Evolutionary conservation across 108 stramenopile species (phyloP).

Genomic region (Nannochloropsis salina): DNA sequence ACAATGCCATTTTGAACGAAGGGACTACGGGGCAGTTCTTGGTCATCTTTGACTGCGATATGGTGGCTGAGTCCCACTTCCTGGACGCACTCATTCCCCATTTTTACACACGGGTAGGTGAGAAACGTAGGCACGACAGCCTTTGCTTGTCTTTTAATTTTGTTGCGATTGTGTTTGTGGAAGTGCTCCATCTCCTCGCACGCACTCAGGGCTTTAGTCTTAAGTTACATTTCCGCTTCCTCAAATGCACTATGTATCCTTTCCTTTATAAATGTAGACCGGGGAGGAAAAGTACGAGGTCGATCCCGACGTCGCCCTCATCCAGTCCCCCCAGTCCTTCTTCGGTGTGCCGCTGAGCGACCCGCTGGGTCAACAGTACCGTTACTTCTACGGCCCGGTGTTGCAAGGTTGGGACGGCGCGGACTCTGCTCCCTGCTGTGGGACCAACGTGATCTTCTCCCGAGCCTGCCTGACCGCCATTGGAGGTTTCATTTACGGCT

Average conservation of each 20-base stretch:
- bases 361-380: background rate
- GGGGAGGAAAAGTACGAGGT: background rate
- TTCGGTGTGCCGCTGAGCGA: background rate
- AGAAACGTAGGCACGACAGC: background rate
- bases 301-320: background rate
- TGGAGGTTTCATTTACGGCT: background rate
- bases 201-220: too few relatives aligned
- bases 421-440: background rate
- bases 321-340: background rate
- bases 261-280: background rate
- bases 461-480: background rate
- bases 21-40: background rate
- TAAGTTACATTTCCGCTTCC: background rate
- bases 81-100: background rate
- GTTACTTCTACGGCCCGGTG: slow-evolving; percentile 8
- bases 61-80: slow-evolving; percentile 16
- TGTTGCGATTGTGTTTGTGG: background rate
- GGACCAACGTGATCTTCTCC: slow-evolving; percentile 11
- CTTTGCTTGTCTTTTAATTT: background rate
- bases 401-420: background rate
- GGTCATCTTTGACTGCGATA: background rate
- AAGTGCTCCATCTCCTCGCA: background rate
- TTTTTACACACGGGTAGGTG: slow-evolving; percentile 12
- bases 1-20: slow-evolving; percentile 1
- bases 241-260: background rate